These are phyloP conservation scores for Lactarius deliciosus DNA, from an alignment of 768 basidiomycete genomes.

Conservation along the genomic window DNA sequence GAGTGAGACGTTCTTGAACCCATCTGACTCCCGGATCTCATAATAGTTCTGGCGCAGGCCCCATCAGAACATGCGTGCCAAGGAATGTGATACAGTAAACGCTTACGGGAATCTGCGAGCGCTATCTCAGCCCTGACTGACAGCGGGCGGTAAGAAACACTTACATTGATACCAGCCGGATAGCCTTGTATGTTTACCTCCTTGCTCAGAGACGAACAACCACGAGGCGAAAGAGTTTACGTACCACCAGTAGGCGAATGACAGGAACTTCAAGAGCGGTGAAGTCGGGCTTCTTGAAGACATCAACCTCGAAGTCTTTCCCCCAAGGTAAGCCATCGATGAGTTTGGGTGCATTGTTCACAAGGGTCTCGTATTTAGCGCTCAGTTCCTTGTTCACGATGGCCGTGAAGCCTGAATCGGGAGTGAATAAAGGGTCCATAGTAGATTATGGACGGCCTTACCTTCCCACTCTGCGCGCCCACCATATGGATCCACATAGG, in stretches of 20 bases:
- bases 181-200: constrained; percentile 51
- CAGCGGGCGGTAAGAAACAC: constrained; percentile 28
- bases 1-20: constrained; percentile 89
- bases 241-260: constrained; percentile 81
- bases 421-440: not conserved
- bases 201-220: constrained; percentile 1
- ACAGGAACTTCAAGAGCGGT: constrained; percentile 78
- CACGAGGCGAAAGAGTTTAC: constrained; percentile 17
- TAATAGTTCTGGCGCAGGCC: constrained; percentile 63
- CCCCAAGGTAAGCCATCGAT: constrained; percentile 88
- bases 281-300: constrained; percentile 86
- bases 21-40: constrained; percentile 73
- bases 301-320: constrained; percentile 44
- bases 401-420: constrained; percentile 74
- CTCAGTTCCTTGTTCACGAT: constrained; percentile 84
- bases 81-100: not conserved
- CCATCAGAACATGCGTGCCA: not conserved
- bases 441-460: constrained; percentile 31
- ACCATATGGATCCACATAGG: constrained; percentile 81
- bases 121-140: constrained; percentile 1
- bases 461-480: constrained; percentile 95
- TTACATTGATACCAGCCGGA: constrained; percentile 81
- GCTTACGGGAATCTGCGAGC: constrained; percentile 59
- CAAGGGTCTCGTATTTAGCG: constrained; percentile 76
- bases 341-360: constrained; percentile 71